Percentiles rank a stretch among this genome's conserved stretches.
Conservation (phyloP, 2,329 filamentous ascomycete species). For the Neobulgaria alba region DNA sequence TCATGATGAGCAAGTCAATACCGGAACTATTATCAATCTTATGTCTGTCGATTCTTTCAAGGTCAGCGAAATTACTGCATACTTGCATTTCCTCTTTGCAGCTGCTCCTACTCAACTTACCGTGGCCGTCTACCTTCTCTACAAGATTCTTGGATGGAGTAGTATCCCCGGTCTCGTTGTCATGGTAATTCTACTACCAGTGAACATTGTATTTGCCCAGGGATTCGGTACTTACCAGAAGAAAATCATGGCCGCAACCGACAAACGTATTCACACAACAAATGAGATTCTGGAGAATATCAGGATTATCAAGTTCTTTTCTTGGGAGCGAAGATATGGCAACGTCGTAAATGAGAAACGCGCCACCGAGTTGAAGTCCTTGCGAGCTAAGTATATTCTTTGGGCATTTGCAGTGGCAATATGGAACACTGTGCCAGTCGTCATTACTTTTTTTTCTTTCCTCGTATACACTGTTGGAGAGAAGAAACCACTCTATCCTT, state of each 20-base stretch:
- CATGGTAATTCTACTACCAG: constrained; percentile 79
- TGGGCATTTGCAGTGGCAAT: constrained; percentile 89
- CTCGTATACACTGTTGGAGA: constrained; percentile 86
- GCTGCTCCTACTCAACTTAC: constrained; percentile 82
- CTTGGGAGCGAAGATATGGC: constrained; percentile 90
- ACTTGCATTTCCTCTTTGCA: constrained; percentile 92
- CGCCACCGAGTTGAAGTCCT: constrained; percentile 62
- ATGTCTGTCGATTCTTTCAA: constrained; percentile 99
- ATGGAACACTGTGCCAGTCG: constrained; percentile 90
- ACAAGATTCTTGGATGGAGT: constrained; percentile 82
- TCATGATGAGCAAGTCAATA: constrained; percentile 70
- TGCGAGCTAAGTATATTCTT: constrained; percentile 77
- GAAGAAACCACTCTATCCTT: constrained; percentile 80
- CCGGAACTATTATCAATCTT: constrained; percentile 97
- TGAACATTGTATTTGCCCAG: constrained; percentile 83
- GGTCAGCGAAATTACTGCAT: constrained; percentile 87
- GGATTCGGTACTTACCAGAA: constrained; percentile 84
- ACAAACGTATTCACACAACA: constrained; percentile 91
- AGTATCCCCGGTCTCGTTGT: constrained; percentile 88
- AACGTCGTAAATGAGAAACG: constrained; percentile 85
- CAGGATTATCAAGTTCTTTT: constrained; percentile 98
- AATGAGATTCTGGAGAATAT: constrained; percentile 98
- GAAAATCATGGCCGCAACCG: constrained; percentile 83
- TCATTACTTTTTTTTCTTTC: constrained; percentile 97
- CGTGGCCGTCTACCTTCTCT: constrained; percentile 73